Conservation (phyloP, 2,329 filamentous ascomycete genomes). For the Bisporella sp. region DNA sequence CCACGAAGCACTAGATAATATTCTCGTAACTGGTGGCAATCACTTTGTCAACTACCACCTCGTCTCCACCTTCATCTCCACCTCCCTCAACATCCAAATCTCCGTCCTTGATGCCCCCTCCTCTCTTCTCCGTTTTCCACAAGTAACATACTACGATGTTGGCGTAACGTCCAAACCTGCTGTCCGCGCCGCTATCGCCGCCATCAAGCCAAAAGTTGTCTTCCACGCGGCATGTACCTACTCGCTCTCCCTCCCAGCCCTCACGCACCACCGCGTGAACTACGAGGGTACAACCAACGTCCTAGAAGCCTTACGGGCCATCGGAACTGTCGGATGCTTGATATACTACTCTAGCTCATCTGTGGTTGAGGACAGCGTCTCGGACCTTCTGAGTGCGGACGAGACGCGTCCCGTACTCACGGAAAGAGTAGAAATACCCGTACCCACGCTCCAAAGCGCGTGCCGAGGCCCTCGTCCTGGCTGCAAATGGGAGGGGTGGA, state of each 20-base stretch:
- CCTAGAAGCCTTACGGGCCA: slow-evolving; percentile 32
- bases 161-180: neutral
- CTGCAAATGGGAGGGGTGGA: slow-evolving; percentile 14
- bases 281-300: slow-evolving; percentile 38
- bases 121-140: neutral
- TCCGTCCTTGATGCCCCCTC: neutral
- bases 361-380: neutral
- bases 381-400: neutral
- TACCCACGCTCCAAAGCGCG: slow-evolving; percentile 1
- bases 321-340: slow-evolving; percentile 27
- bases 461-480: neutral
- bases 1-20: neutral
- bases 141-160: neutral
- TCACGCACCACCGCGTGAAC: slow-evolving; percentile 28
- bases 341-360: slow-evolving; percentile 1
- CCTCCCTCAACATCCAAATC: neutral
- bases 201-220: neutral
- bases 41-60: slow-evolving; percentile 1
- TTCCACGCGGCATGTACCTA: slow-evolving; percentile 3
- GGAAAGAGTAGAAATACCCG: neutral
- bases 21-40: slow-evolving; percentile 1
- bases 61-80: neutral
- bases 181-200: neutral
- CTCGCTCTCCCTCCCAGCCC: neutral
- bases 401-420: neutral